A percentile compares a stretch with the other conserved stretches of the same genome.
phyloP scores from a whole-genome alignment of 768 basidiomycete genomes.

The Lactarius psammicola region DNA sequence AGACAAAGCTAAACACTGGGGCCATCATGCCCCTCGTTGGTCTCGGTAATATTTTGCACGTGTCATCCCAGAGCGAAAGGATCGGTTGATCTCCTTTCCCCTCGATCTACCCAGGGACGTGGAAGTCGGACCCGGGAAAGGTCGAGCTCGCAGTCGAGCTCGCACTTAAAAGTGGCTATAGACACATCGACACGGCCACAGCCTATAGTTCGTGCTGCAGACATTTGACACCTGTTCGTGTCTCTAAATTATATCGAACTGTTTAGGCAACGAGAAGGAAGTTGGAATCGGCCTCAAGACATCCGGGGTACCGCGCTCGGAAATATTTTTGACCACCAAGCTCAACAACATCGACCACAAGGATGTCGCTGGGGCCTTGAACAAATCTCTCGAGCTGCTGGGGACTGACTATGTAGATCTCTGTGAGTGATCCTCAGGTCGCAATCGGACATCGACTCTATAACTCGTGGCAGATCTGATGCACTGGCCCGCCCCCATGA shows the following conservation, averaged over 20 bases:
- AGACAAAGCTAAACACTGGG: conserved; percentile 66
- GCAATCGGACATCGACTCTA: not conserved
- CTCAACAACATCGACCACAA: conserved; percentile 63
- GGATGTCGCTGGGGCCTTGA: conserved; percentile 58
- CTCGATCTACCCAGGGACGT: conserved; percentile 53
- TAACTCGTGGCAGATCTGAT: conserved; percentile 52
- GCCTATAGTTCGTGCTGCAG: conserved; percentile 45
- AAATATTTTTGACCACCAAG: conserved; percentile 82
- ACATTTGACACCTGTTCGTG: not conserved
- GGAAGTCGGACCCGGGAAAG: conserved; percentile 68
- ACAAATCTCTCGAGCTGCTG: conserved; percentile 64
- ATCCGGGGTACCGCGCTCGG: conserved; percentile 66
- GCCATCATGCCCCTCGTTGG: conserved; percentile 58
- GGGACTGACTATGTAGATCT: conserved; percentile 78
- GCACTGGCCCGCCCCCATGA: conserved; percentile 84
- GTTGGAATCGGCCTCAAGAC: conserved; percentile 78
- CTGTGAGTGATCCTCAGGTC: conserved; percentile 42
- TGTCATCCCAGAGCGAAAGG: conserved; percentile 38
- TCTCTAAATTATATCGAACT: not conserved
- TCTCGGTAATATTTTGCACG: conserved; percentile 53
- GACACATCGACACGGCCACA: conserved; percentile 66
- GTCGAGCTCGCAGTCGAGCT: conserved; percentile 73
- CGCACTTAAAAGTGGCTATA: conserved; percentile 75
- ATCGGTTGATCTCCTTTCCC: not conserved
- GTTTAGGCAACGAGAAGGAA: conserved; percentile 63